Evolutionary conservation across 208 protist genomes (phyloP).

Genomic region (Leishmania lainsoni): DNA sequence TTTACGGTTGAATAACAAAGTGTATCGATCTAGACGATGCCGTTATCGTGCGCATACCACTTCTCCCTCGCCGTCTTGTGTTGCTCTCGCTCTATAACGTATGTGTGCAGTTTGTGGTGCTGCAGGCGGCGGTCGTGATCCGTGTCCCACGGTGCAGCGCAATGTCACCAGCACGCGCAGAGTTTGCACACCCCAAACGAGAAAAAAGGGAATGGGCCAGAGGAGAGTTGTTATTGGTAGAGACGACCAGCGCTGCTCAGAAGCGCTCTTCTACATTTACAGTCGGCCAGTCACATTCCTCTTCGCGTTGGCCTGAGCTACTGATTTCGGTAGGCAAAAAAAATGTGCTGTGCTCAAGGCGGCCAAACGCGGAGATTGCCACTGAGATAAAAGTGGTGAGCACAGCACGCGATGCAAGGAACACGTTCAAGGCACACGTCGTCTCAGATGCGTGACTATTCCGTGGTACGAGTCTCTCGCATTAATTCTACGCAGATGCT

Average conservation of each 20-base stretch:
- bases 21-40: background rate
- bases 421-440: too few relatives aligned
- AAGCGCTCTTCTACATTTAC: background rate
- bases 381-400: background rate
- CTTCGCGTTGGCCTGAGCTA: background rate
- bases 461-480: background rate
- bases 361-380: background rate
- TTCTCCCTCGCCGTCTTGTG: background rate
- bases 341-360: background rate
- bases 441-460: background rate
- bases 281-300: background rate
- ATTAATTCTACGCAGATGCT: background rate
- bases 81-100: background rate
- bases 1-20: background rate
- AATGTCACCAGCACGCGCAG: background rate
- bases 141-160: background rate
- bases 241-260: background rate
- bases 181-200: background rate
- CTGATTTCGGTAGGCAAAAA: background rate
- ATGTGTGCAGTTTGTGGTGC: background rate
- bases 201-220: constrained; percentile 1
- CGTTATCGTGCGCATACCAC: background rate
- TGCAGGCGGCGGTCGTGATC: background rate
- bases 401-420: background rate
- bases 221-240: background rate